A percentile compares a stretch with the other conserved stretches of the same genome.
Evolutionary conservation across 257 asterid genomes (phyloP).

Genomic region (Striga asiatica): DNA sequence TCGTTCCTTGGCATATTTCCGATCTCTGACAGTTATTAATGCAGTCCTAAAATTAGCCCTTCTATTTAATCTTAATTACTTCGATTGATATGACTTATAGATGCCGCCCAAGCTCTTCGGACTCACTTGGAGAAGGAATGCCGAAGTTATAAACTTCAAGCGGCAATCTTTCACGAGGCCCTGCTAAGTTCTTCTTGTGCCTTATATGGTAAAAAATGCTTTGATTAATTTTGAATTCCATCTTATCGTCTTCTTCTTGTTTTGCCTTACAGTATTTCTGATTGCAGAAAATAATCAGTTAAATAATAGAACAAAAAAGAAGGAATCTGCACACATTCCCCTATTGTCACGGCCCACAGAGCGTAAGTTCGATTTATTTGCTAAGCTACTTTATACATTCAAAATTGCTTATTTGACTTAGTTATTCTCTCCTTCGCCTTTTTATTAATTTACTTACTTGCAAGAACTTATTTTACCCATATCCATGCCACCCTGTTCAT

Average conservation of each 20-base stretch:
- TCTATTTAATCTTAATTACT: slow-evolving; percentile 5
- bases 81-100: slow-evolving; percentile 28
- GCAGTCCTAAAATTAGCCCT: not conserved
- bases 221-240: not conserved
- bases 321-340: slow-evolving; percentile 52
- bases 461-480: too few relatives aligned
- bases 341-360: slow-evolving; percentile 68
- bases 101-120: slow-evolving; percentile 53
- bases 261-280: slow-evolving; percentile 19
- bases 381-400: not conserved
- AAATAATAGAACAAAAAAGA: slow-evolving; percentile 38
- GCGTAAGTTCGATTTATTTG: slow-evolving; percentile 47
- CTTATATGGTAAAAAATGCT: slow-evolving; percentile 20
- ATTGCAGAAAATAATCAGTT: slow-evolving; percentile 38
- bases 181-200: slow-evolving; percentile 32
- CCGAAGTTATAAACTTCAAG: slow-evolving; percentile 52
- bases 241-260: slow-evolving; percentile 3
- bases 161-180: slow-evolving; percentile 77
- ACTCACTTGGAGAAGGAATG: slow-evolving; percentile 70
- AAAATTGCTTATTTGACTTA: slow-evolving; percentile 1
- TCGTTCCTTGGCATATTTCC: not conserved
- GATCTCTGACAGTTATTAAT: not conserved
- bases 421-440: not conserved
- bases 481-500: not conserved
- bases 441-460: not conserved